Base-by-base conservation (phyloP, 352 stramenopile species). In the Elongisporangium anandrum region DNA sequence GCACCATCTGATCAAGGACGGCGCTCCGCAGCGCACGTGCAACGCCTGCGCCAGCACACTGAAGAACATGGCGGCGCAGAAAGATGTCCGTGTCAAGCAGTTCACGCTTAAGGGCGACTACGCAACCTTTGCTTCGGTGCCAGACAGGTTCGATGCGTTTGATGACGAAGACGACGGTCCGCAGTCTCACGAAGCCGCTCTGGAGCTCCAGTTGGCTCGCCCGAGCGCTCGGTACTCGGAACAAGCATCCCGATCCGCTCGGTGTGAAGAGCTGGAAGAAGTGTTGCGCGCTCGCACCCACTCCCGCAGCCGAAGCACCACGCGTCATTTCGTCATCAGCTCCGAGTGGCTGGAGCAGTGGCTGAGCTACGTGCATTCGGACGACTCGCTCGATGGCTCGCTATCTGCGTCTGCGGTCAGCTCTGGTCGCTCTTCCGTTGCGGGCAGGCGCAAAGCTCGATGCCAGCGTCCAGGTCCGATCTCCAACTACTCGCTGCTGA, bases 1-100 rank as follows among this genome's bases (percentile, higher is more conserved):
- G 52, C 78, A 89, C 59, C 78, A 81, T 64, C 54, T 94, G 15
- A 81, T 88, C 50, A 87, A 87, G 48, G 83, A 87, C 34, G 79
- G 77, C 17, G 78, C 73, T 23, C 77, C 85, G 21, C 85, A 94
- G 61, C 73, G 85, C 10, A 87, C 85, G 15, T 94, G 85, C 48
- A 77, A 87, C 29, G 65, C 64, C 4, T 94, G 85, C 66, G 75
- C 80, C 7, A 75, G 65, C 29, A 84, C 84, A 1, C 60, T 94
- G 13, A 64, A 68, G 20, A 83, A 81, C 52, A 90, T 90, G 80
- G 76, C 70, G 29, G 65, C 59, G 29, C 80, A 90, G 64, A 64
- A 75, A 20, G 80, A 90, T 54, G 56, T 66, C 49, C 80, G 80
- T 2, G 80, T 90, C 1, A 85, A 85, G 56, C 55, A 73, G 19